phyloP scores from a whole-genome alignment of 495 filamentous ascomycete species.

The Articulospora tetracladia region DNA sequence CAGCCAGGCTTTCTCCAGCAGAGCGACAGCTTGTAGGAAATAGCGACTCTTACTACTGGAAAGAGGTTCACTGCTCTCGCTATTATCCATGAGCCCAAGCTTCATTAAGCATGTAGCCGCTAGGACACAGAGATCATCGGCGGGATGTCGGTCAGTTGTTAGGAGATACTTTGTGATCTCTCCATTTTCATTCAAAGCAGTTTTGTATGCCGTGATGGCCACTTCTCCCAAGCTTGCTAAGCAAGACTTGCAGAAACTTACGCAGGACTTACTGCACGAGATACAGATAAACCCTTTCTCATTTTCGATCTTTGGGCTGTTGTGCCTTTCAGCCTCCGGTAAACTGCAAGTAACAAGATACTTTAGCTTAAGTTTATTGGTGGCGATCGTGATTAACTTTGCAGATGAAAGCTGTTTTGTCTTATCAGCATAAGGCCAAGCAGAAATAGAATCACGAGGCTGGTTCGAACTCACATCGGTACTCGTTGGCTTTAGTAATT shows the following conservation, averaged over 20 bases:
- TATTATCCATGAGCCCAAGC: conserved; percentile 29
- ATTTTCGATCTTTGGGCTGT: not conserved
- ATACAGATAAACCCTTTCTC: not conserved
- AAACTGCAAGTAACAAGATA: conserved; percentile 18
- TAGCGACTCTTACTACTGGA: conserved; percentile 3
- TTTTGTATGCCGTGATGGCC: conserved; percentile 10
- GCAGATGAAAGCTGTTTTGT: conserved; percentile 13
- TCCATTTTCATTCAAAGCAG: conserved; percentile 17
- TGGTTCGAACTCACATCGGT: not conserved
- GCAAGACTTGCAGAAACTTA: conserved; percentile 6
- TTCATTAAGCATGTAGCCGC: conserved; percentile 43
- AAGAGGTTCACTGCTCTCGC: not conserved
- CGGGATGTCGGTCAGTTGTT: conserved; percentile 32
- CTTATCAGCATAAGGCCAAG: not conserved
- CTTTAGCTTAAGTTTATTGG: conserved; percentile 21
- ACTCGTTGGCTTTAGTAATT: not conserved
- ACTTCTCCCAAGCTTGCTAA: conserved; percentile 6
- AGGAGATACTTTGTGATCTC: conserved; percentile 15
- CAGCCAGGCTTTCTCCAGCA: conserved; percentile 40
- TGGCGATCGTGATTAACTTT: conserved; percentile 10
- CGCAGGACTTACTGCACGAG: not conserved
- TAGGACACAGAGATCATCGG: conserved; percentile 38
- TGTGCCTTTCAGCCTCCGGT: conserved; percentile 11
- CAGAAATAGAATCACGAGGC: not conserved
- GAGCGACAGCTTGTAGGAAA: conserved; percentile 40